Conservation (phyloP, 306 rosid genomes). For the Acacia acuminata region DNA sequence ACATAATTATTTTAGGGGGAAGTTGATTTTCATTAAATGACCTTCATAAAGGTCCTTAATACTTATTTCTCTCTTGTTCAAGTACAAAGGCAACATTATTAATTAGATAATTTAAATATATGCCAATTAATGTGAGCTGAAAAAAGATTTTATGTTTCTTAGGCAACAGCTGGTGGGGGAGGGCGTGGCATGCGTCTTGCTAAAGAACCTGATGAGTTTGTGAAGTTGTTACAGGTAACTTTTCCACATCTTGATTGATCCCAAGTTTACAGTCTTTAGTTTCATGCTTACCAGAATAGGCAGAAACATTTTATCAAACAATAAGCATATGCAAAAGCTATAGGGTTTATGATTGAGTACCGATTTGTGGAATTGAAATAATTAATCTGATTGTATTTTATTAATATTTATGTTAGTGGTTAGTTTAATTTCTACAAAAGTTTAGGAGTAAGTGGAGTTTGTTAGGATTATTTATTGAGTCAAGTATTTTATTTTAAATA, state of each 20-base stretch:
- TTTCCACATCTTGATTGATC: neutral
- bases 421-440: no score
- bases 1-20: neutral
- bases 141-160: conserved; percentile 34
- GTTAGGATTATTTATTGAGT: no score
- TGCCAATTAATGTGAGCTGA: conserved; percentile 42
- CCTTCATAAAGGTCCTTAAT: neutral
- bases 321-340: conserved; percentile 15
- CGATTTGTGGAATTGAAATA: no score
- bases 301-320: neutral
- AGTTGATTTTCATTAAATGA: neutral
- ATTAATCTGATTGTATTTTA: no score
- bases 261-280: conserved; percentile 16
- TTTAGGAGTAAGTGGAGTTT: no score
- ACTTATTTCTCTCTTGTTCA: neutral
- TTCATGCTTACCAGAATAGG: neutral
- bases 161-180: conserved; percentile 99
- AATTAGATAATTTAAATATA: neutral
- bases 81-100: neutral
- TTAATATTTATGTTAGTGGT: no score
- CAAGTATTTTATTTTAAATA: no score
- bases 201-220: conserved; percentile 93
- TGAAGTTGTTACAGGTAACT: conserved; percentile 92
- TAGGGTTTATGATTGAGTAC: neutral
- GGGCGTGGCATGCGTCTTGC: conserved; percentile 99